phyloP scores from a whole-genome alignment of 768 basidiomycete genomes.

The Suillus lakei region DNA sequence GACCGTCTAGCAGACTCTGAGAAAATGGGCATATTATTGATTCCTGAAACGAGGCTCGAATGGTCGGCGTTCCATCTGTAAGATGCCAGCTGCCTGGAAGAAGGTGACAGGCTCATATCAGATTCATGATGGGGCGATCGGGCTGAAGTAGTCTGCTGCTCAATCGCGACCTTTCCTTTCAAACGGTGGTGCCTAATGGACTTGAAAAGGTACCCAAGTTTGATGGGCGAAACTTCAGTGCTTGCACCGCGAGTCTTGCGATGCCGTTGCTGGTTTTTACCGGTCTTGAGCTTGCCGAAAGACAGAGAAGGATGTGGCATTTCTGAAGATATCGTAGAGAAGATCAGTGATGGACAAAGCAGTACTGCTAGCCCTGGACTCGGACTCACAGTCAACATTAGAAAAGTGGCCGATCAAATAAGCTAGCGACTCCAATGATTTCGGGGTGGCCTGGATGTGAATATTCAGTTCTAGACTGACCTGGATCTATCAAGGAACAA shows the following conservation, averaged over 20 bases:
- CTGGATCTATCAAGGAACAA: background rate
- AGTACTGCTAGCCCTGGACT: background rate
- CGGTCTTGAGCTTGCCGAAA: background rate
- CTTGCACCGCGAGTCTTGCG: background rate
- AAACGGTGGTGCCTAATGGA: background rate
- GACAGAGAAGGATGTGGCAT: slow-evolving; percentile 2
- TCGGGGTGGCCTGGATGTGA: background rate
- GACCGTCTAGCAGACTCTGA: background rate
- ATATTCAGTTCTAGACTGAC: background rate
- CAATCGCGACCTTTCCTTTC: background rate
- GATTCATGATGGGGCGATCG: background rate
- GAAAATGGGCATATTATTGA: background rate
- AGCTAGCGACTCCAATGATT: background rate
- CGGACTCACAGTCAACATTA: background rate
- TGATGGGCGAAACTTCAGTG: background rate
- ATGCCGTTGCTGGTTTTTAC: background rate
- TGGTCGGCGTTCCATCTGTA: background rate
- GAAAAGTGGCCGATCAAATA: background rate
- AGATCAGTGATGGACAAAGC: background rate
- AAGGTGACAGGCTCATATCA: background rate
- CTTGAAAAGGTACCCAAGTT: background rate
- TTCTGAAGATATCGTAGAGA: background rate
- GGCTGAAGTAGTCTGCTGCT: background rate
- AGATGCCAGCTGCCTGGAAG: background rate
- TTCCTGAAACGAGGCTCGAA: background rate